Evolutionary conservation across 441 rosid species (phyloP).

Genomic region (Syzygium malaccense): DNA sequence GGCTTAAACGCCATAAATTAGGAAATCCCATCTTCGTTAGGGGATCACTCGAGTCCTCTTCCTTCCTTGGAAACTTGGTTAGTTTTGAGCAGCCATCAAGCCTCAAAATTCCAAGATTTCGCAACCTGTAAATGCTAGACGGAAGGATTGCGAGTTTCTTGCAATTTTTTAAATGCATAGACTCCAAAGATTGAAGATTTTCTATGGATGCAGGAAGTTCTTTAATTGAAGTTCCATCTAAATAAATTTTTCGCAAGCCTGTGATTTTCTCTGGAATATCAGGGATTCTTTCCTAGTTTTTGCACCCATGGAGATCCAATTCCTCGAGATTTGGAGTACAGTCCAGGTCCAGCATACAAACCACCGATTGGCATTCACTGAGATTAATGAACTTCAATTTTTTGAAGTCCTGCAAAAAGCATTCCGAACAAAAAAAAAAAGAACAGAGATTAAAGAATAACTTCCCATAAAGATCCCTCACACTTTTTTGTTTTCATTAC

Average conservation of each 20-base stretch:
- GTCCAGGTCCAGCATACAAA: not conserved
- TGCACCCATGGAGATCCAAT: too few relatives aligned
- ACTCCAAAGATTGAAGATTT: not conserved
- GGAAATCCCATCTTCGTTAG: not conserved
- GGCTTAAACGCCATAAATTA: fast-evolving
- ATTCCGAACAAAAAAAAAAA: too few relatives aligned
- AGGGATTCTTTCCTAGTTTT: not conserved
- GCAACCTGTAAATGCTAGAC: not conserved
- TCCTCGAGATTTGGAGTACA: too few relatives aligned
- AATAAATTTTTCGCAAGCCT: not conserved
- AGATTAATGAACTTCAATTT: not conserved
- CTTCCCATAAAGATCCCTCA: too few relatives aligned
- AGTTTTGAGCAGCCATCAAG: not conserved
- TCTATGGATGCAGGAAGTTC: not conserved
- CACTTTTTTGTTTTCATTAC: too few relatives aligned
- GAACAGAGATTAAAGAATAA: too few relatives aligned
- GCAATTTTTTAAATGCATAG: fast-evolving
- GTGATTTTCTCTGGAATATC: not conserved
- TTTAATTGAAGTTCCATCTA: not conserved
- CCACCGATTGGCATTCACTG: not conserved
- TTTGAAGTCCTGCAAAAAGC: not conserved
- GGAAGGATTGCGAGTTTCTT: not conserved
- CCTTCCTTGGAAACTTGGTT: not conserved
- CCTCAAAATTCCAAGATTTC: fast-evolving
- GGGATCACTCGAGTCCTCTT: not conserved